A percentile compares a stretch with the other conserved stretches of the same genome.
Conservation (phyloP, 2,329 filamentous ascomycete genomes). For the Cladophialophora psammophila region DNA sequence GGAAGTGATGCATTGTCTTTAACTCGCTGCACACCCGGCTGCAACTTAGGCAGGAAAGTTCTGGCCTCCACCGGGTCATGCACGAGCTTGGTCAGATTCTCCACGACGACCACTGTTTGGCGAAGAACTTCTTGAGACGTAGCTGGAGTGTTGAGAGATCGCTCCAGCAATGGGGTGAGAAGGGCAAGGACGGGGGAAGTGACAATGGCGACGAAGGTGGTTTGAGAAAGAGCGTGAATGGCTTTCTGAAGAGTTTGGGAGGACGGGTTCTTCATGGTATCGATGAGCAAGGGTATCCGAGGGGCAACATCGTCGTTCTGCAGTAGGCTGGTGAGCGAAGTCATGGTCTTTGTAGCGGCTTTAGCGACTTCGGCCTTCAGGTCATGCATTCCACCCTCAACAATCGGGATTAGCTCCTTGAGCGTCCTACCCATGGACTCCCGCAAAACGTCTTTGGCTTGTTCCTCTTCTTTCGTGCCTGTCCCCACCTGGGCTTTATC, state of each 20-base stretch:
- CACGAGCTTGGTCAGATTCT: conserved; percentile 97
- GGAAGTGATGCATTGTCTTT: conserved; percentile 87
- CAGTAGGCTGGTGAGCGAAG: conserved; percentile 82
- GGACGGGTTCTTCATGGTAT: conserved; percentile 94
- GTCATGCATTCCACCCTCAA: conserved; percentile 95
- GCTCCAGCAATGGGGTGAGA: conserved; percentile 91
- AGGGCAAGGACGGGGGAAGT: conserved; percentile 94
- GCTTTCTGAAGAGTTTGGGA: conserved; percentile 89
- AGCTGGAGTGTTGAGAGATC: conserved; percentile 87
- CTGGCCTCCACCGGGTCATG: conserved; percentile 94
- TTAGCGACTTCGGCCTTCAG: conserved; percentile 85
- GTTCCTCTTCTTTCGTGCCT: conserved; percentile 83
- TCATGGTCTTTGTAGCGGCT: conserved; percentile 92
- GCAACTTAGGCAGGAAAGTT: conserved; percentile 91
- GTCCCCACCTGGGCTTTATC: conserved; percentile 89
- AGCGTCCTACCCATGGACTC: conserved; percentile 89
- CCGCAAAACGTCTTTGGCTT: conserved; percentile 86
- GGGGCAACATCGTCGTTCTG: conserved; percentile 97
- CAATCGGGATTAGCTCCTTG: conserved; percentile 85
- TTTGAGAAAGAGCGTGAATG: conserved; percentile 94
- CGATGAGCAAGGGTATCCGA: conserved; percentile 87
- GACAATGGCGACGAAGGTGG: conserved; percentile 96
- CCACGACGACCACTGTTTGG: conserved; percentile 94
- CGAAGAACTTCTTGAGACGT: conserved; percentile 94
- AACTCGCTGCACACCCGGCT: conserved; percentile 90